A percentile compares a stretch with the other conserved stretches of the same genome.
These are phyloP conservation scores for Nepenthes mirabilis DNA, from an alignment of 148 eudicot species.

Conservation along the genomic window DNA sequence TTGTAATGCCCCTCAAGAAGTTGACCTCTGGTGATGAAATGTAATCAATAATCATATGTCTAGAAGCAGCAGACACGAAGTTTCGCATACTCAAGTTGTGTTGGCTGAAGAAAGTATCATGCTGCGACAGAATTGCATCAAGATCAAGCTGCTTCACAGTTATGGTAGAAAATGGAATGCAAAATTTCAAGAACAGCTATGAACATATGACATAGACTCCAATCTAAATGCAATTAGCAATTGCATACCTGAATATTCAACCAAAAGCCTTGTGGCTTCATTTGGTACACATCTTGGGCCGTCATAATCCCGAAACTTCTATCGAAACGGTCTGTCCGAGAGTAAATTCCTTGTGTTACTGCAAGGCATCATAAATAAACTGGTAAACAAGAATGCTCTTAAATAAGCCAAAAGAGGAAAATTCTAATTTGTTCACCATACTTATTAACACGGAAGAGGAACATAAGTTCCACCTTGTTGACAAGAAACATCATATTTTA, in stretches of 20 bases:
- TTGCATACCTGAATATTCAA: conserved; percentile 61
- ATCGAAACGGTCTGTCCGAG: conserved; percentile 38
- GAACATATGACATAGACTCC: background rate
- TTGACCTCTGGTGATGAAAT: conserved; percentile 81
- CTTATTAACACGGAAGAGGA: too few species aligned
- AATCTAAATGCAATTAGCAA: background rate
- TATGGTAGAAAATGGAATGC: background rate
- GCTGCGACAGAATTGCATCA: conserved; percentile 30
- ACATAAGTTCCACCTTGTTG: too few species aligned
- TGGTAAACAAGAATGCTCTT: background rate
- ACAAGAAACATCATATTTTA: too few species aligned
- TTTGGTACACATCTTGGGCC: conserved; percentile 30
- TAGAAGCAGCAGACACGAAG: conserved; percentile 36
- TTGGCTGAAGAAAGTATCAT: conserved; percentile 60
- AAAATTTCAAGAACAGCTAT: background rate
- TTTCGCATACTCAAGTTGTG: conserved; percentile 66
- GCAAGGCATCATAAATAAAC: conserved; percentile 2
- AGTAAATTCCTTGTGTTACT: conserved; percentile 47
- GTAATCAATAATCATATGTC: conserved; percentile 36
- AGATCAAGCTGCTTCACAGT: background rate
- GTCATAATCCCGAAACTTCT: conserved; percentile 29
- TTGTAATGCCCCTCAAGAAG: conserved; percentile 50
- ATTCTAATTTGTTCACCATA: too few species aligned
- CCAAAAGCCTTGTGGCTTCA: conserved; percentile 51
- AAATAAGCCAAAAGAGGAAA: background rate